Base-by-base conservation (phyloP, 352 stramenopile species). In the Phytopythium kandeliae region DNA sequence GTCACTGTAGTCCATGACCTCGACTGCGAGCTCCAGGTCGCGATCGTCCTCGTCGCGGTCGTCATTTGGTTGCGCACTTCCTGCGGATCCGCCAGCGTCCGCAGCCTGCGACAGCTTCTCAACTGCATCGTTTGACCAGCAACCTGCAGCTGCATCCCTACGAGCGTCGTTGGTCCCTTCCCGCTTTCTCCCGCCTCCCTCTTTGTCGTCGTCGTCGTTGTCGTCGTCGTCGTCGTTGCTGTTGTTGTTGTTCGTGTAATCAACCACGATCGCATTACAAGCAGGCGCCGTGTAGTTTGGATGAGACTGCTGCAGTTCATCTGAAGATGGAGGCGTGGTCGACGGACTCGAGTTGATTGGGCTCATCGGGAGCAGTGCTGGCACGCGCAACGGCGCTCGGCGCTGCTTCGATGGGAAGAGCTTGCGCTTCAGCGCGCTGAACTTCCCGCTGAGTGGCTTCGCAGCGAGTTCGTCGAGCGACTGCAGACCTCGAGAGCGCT, bases 391-490 rank as follows among this genome's bases (percentile, higher is more conserved):
- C 28, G 74, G 72, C 26, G 75, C 57, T 10, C 70, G 65, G 16
- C 74, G 74, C 57, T 77, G 72, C 17, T 64, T 63, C 16, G 61
- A 74, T 12, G 72, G 72, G 44, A 86, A 86, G 1, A 86, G 36
- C 31, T 84, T 84, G 6, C 74, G 60, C 54, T 84, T 84, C 47
- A 86, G 48, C 12, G 62, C 60, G 36, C 62, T 60, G 48, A 86
- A 78, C 57, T 73, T 79, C 37, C 54, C 62, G 13, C 44, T 57
- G 10, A 19, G 17, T 2, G 30, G 46, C 10, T 16, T 16, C 6
- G 21, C 17, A 6, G 26, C 22, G n/a, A 1, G 16, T 5, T 4
- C 30, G 5, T 36, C 42, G 33, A 28, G 19, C 31, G 5, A 19
- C 21, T 26, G 22, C 13, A 38, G 30, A 5, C 21, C 19, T 48